Conservation (phyloP, 2,329 filamentous ascomycete species). For the Hansfordia pulvinata region DNA sequence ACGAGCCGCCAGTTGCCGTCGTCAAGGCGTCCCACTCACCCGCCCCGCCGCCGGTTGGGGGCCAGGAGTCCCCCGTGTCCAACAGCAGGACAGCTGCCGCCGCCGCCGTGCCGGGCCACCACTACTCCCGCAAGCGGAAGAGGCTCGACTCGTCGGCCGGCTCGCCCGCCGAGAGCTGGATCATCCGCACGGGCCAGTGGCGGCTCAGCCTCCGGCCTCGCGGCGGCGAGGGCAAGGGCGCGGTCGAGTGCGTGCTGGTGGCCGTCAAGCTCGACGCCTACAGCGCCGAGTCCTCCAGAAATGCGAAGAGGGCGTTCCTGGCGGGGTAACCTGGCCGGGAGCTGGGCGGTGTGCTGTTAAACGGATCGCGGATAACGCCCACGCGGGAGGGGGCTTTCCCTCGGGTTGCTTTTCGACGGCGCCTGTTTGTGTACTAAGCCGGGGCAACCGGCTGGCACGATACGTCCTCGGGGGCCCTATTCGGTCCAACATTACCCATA, state of each 20-base stretch:
- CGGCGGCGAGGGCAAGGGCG: slow-evolving; percentile 32
- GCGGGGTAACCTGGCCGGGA: slow-evolving; percentile 11
- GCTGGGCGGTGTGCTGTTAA: too few relatives aligned
- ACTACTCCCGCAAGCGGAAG: slow-evolving; percentile 30
- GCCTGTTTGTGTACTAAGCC: too few relatives aligned
- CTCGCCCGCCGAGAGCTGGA: slow-evolving; percentile 35
- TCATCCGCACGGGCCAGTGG: slow-evolving; percentile 59
- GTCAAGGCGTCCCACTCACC: too few relatives aligned
- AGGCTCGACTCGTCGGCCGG: slow-evolving; percentile 21
- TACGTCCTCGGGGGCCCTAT: too few relatives aligned
- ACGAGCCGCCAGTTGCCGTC: too few relatives aligned
- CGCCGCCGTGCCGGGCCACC: slow-evolving; percentile 8
- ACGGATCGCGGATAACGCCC: too few relatives aligned
- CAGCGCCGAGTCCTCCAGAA: slow-evolving; percentile 52
- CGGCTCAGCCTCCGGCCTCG: slow-evolving; percentile 48
- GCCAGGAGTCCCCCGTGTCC: slow-evolving; percentile 19
- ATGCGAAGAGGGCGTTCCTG: slow-evolving; percentile 52
- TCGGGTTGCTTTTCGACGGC: too few relatives aligned
- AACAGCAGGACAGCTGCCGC: slow-evolving; percentile 7
- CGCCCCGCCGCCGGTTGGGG: too few relatives aligned
- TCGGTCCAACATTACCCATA: too few relatives aligned
- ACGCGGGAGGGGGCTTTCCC: too few relatives aligned
- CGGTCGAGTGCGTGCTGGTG: slow-evolving; percentile 57
- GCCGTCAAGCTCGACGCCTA: slow-evolving; percentile 67
- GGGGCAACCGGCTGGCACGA: too few relatives aligned